Base-by-base conservation (phyloP, 768 basidiomycete species). In the Trametes maxima region DNA sequence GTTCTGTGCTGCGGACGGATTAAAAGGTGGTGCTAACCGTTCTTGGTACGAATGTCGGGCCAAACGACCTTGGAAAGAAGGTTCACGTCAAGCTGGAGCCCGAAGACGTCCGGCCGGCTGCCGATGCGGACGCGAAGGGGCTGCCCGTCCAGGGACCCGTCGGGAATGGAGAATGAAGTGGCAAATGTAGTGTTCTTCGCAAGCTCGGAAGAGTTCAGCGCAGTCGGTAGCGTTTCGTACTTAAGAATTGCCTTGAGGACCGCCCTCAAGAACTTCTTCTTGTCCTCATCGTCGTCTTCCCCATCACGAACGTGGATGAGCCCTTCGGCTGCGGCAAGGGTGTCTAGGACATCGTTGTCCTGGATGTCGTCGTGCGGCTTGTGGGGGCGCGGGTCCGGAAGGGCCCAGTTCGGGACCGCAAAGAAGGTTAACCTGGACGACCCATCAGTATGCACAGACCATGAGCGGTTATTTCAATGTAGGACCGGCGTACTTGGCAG, bases 141-240 rank as follows among this genome's bases (percentile, higher is more conserved):
- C 53, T 84, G 69, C 5, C 73, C 73, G 54, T 78, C 82, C 42
- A 82, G 70, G 2, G 76, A 74, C 11, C 78, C 77, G 48, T 79
- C 74, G 5, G 70, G 65, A 7, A 82, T 72, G 8, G 73, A 71
- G 28, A 86, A 72, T 33, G 77, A 74, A 1, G 82, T 83, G 8
- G 82, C 75, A 53, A 79, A 80, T 0, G 87, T 89, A 5, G 78
- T 79, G 69, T 87, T 86, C 65, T 77, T 73, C 10, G 78, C 77
- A 19, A 88, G 77, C 13, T 76, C 75, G 14, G 64, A 57, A 1
- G 73, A 69, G 57, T 77, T 72, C 60, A 72, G 72, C 53, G 72
- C 73, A 55, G 70, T 65, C 25, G 81, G 80, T 10, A 89, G 72
- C 46, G 82, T 80, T 69, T 85, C 85, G 71, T 86, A 89, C 21